Percentiles rank a stretch among this genome's conserved stretches.
Evolutionary conservation across 352 stramenopile genomes (phyloP).

Genomic region (Phytophthora hybrid): DNA sequence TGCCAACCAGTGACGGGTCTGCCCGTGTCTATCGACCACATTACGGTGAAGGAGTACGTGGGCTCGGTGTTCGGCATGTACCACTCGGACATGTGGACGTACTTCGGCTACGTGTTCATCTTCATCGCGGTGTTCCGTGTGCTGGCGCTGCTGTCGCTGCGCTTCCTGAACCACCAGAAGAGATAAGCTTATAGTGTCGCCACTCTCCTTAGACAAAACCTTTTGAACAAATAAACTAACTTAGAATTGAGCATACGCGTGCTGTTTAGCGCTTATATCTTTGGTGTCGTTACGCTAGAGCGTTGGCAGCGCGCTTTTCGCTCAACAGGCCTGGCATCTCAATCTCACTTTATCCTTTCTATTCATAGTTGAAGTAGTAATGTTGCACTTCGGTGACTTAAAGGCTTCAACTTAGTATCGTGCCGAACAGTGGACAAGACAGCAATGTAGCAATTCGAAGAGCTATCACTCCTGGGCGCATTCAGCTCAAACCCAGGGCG

Average conservation of each 20-base stretch:
- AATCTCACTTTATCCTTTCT: no score
- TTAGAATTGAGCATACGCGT: neutral
- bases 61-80: slow-evolving; percentile 35
- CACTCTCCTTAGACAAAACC: neutral
- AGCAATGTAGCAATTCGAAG: no score
- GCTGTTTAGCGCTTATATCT: no score
- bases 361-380: no score
- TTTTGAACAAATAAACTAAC: slow-evolving; percentile 6
- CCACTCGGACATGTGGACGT: slow-evolving; percentile 42
- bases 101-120: slow-evolving; percentile 43
- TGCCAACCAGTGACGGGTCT: slow-evolving; percentile 29
- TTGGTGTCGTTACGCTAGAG: no score
- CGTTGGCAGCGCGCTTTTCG: no score
- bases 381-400: no score
- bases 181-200: slow-evolving; percentile 10
- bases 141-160: slow-evolving; percentile 43
- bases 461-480: no score
- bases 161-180: slow-evolving; percentile 48
- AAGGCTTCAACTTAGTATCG: no score
- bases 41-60: slow-evolving; percentile 27
- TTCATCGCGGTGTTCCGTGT: slow-evolving; percentile 48
- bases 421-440: no score
- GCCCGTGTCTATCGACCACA: slow-evolving; percentile 28
- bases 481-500: no score
- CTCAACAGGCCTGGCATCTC: no score